Evolutionary conservation across 1,284 basidiomycete species (phyloP).

Genomic region (Leccinum griseonigrum): DNA sequence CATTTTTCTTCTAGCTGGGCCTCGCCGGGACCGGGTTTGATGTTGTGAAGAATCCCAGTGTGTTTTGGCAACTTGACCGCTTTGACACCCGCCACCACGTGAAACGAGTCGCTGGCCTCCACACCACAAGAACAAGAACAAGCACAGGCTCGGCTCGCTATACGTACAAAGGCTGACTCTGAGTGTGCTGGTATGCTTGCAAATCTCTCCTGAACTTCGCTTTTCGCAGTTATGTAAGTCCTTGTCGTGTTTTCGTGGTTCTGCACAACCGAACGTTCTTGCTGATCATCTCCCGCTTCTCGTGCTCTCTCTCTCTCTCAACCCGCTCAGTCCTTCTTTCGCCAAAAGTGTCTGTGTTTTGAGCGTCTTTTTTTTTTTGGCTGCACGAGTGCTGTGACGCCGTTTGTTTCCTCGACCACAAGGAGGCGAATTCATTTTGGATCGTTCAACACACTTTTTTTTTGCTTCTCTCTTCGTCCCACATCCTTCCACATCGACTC

Average conservation of each 20-base stretch:
- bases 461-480: slow-evolving; percentile 19
- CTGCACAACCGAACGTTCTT: slow-evolving; percentile 14
- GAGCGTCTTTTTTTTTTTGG: slow-evolving; percentile 30
- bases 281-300: slow-evolving; percentile 23
- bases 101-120: slow-evolving; percentile 25
- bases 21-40: slow-evolving; percentile 27
- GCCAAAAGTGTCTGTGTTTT: slow-evolving; percentile 26
- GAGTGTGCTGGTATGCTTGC: slow-evolving; percentile 36
- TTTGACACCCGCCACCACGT: slow-evolving; percentile 35
- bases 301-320: slow-evolving; percentile 9
- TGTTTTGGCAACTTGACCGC: slow-evolving; percentile 26
- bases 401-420: slow-evolving; percentile 23
- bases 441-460: slow-evolving; percentile 32
- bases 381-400: slow-evolving; percentile 13
- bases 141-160: slow-evolving; percentile 12
- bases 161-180: slow-evolving; percentile 30
- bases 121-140: slow-evolving; percentile 24
- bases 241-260: slow-evolving; percentile 26
- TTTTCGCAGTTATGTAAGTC: slow-evolving; percentile 40
- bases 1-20: slow-evolving; percentile 20
- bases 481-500: slow-evolving; percentile 23
- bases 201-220: slow-evolving; percentile 25
- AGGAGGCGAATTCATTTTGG: slow-evolving; percentile 25
- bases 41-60: slow-evolving; percentile 33
- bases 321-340: slow-evolving; percentile 13